Evolutionary conservation across 2,329 filamentous ascomycete species (phyloP).

Genomic region (Calonectria pseudoturangicola): DNA sequence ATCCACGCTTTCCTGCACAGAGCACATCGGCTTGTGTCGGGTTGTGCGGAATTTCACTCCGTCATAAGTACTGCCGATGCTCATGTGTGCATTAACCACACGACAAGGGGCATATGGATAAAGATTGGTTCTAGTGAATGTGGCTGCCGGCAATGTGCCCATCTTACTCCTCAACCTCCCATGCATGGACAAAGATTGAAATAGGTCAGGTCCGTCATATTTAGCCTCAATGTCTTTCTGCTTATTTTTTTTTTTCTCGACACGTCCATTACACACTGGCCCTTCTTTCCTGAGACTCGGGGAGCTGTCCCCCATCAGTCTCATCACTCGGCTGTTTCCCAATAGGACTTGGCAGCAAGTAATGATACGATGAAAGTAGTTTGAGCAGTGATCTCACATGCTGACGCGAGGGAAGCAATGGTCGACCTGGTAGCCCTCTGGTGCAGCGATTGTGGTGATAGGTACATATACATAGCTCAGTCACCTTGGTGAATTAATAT

Average conservation of each 20-base stretch:
- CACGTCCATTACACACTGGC: conserved; percentile 76
- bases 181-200: conserved; percentile 74
- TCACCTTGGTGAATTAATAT: conserved; percentile 75
- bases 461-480: conserved; percentile 74
- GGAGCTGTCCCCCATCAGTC: conserved; percentile 79
- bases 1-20: conserved; percentile 53
- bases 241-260: conserved; percentile 74
- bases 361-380: not conserved
- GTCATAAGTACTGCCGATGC: conserved; percentile 63
- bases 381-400: not conserved
- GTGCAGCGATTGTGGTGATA: conserved; percentile 77
- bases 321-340: conserved; percentile 80
- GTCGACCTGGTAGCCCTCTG: conserved; percentile 78
- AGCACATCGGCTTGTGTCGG: conserved; percentile 64
- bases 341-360: conserved; percentile 78
- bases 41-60: conserved; percentile 73
- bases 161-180: conserved; percentile 78
- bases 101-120: conserved; percentile 27
- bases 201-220: conserved; percentile 76
- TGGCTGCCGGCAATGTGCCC: conserved; percentile 82
- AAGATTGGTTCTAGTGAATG: conserved; percentile 76
- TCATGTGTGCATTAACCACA: not conserved
- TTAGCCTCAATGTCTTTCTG: conserved; percentile 74
- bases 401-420: conserved; percentile 64
- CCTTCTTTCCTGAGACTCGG: conserved; percentile 80